Base-by-base conservation (phyloP, 352 stramenopile genomes). In the Phytophthora sp. region DNA sequence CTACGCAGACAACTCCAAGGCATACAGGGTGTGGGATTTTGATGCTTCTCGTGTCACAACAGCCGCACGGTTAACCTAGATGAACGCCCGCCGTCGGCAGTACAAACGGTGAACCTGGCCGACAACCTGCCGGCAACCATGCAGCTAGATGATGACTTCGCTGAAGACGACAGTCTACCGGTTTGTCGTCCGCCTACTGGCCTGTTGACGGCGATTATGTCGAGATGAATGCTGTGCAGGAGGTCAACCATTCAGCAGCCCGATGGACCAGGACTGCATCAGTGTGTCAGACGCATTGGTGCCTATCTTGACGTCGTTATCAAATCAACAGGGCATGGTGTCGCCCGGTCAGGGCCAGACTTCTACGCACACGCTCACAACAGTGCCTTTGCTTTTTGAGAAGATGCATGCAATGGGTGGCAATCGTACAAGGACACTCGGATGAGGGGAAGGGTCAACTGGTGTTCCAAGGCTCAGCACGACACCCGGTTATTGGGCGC, bases 21-120 rank as follows among this genome's bases (percentile, higher is more conserved):
- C 21, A 11, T 67, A 71, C 18, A 23, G 55, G n/a, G 60, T 57
- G 0, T 59, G 52, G 42, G 21, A 74, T 27, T 16, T 47, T 2
- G 47, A 70, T 11, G 30, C 33, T 18, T 24, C 29, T 4, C 39
- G 50, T 3, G 3, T 63, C 1, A 26, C 31, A 8, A 66, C 16
- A 16, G 21, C 23, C 41, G 38, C 3, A 63, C 57, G 13, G 44
- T 67, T 15, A 31, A 15, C 4, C 3, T 66, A 0, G 23, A 66
- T 30, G 33, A 62, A n/a, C n/a, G n/a, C 26, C 27, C 7, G 7
- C 39, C 39, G n/a, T 33, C 29, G 29, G 29, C 29, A 33, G 9
- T n/a, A 33, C 29, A 33, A 33, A 33, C 29, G 29, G 9, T 33
- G 29, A 33, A 5, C 29, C 29, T 9, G 5, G 5, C 29, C 29